These are phyloP conservation scores for Letharia columbiana DNA, from an alignment of 495 filamentous ascomycete genomes.

Conservation along the genomic window DNA sequence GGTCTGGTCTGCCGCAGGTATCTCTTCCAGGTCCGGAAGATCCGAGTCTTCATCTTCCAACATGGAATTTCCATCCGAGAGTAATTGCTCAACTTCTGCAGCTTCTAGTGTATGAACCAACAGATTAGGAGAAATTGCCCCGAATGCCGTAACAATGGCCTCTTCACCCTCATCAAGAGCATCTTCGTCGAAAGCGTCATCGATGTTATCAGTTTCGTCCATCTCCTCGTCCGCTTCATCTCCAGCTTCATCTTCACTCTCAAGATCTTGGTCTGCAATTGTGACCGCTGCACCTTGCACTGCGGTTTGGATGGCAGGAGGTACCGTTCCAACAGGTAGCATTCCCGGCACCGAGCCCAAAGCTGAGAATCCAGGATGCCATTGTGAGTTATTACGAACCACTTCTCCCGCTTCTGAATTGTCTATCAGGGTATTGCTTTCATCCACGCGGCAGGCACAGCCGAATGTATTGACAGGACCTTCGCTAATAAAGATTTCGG, in stretches of 20 bases:
- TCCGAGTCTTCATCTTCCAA: background rate
- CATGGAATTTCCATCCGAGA: background rate
- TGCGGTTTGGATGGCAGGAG: background rate
- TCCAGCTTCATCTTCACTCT: background rate
- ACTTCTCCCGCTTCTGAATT: conserved; percentile 5
- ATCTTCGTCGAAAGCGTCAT: conserved; percentile 26
- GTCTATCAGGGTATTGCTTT: conserved; percentile 3
- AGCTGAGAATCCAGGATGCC: conserved; percentile 19
- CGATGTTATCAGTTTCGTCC: conserved; percentile 22
- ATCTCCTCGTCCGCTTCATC: background rate
- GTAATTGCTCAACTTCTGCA: background rate
- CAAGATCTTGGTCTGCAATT: background rate
- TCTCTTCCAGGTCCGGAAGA: background rate
- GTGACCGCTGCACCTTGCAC: background rate
- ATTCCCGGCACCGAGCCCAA: background rate
- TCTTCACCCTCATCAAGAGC: conserved; percentile 17
- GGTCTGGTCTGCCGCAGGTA: background rate
- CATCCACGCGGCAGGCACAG: conserved; percentile 28
- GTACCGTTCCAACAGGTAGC: conserved; percentile 10
- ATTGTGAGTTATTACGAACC: conserved; percentile 18
- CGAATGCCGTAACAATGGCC: conserved; percentile 11
- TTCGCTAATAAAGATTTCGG: conserved; percentile 10
- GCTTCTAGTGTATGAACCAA: background rate
- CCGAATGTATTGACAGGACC: conserved; percentile 38
- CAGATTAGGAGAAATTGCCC: background rate